phyloP scores from a whole-genome alignment of 306 rosid species.

The Acmispon strigosus region DNA sequence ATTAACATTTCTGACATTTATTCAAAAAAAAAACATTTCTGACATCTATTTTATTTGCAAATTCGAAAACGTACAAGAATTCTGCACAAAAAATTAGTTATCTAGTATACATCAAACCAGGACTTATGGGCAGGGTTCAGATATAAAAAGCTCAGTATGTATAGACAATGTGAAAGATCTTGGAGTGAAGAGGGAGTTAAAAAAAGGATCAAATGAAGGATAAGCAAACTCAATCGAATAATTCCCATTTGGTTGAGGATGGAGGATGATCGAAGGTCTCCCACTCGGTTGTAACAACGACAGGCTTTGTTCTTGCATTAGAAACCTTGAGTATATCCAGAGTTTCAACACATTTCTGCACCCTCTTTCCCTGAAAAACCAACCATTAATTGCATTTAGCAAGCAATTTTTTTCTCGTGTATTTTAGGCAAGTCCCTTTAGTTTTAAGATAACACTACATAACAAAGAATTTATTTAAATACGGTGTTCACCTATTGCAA shows the following conservation, averaged over 20 bases:
- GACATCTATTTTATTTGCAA: background rate
- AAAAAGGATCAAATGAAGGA: background rate
- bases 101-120: background rate
- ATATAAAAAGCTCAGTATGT: background rate
- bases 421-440: no score
- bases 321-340: constrained; percentile 56
- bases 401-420: no score
- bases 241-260: constrained; percentile 23
- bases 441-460: no score
- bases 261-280: constrained; percentile 53
- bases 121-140: constrained; percentile 5
- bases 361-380: constrained; percentile 56
- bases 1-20: background rate
- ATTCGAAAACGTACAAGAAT: background rate
- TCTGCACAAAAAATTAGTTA: background rate
- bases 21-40: background rate
- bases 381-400: background rate
- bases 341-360: constrained; percentile 72
- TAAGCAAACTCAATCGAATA: constrained; percentile 18
- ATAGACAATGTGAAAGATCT: background rate
- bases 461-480: no score
- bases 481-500: no score
- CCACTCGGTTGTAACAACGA: constrained; percentile 71
- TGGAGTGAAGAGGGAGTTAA: background rate
- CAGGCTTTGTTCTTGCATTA: constrained; percentile 56